A percentile compares a stretch with the other conserved stretches of the same genome.
Evolutionary conservation across 352 stramenopile species (phyloP).

Genomic region (Peronosclerospora sorghi): DNA sequence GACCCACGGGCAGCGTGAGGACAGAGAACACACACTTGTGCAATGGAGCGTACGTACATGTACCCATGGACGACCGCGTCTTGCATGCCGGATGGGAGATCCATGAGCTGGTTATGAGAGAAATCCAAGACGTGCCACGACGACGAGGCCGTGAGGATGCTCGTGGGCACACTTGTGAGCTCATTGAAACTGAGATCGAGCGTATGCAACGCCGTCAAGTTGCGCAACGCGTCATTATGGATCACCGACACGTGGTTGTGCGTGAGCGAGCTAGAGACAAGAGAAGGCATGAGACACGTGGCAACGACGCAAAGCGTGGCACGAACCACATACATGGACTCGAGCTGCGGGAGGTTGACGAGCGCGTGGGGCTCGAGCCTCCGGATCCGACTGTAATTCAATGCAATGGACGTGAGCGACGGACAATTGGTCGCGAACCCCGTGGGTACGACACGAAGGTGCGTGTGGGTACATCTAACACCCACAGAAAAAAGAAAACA

Average conservation of each 20-base stretch:
- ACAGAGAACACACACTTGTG: neutral
- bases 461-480: slow-evolving; percentile 35
- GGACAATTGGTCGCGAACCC: slow-evolving; percentile 29
- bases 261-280: slow-evolving; percentile 21
- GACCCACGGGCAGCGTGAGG: neutral
- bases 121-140: slow-evolving; percentile 55
- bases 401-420: slow-evolving; percentile 22
- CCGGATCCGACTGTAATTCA: slow-evolving; percentile 37
- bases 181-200: slow-evolving; percentile 50
- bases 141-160: slow-evolving; percentile 27
- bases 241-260: slow-evolving; percentile 35
- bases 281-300: neutral
- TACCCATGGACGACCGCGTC: slow-evolving; percentile 34
- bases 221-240: slow-evolving; percentile 29
- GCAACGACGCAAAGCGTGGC: neutral
- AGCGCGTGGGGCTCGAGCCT: slow-evolving; percentile 34
- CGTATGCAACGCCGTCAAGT: slow-evolving; percentile 37
- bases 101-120: slow-evolving; percentile 31
- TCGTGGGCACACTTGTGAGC: slow-evolving; percentile 25
- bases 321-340: slow-evolving; percentile 22
- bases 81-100: slow-evolving; percentile 27
- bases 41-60: slow-evolving; percentile 24
- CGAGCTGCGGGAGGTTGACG: slow-evolving; percentile 27
- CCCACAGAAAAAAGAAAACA: slow-evolving; percentile 1
- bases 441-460: slow-evolving; percentile 23